Percentiles rank a stretch among this genome's conserved stretches.
phyloP scores from a whole-genome alignment of 2,329 filamentous ascomycete genomes.

The Diaporthe helianthi region DNA sequence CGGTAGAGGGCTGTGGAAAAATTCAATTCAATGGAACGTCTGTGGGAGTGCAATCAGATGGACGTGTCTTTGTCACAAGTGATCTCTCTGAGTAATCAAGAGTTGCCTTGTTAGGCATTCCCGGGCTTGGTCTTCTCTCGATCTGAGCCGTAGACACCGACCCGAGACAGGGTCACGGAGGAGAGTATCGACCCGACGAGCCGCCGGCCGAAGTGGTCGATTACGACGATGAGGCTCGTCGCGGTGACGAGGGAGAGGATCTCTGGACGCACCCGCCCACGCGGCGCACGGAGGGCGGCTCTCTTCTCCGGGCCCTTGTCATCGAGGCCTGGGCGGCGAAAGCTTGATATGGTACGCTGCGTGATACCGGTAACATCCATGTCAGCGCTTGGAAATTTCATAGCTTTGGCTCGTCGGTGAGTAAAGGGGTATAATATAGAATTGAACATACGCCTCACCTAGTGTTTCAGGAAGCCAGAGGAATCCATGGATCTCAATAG shows the following conservation, averaged over 20 bases:
- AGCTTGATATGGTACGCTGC: too few species aligned
- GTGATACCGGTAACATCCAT: too few species aligned
- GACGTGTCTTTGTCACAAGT: not conserved
- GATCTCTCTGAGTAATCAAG: not conserved
- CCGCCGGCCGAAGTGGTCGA: constrained; percentile 36
- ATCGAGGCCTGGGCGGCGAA: constrained; percentile 35
- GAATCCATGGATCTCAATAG: too few species aligned
- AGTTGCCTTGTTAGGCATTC: not conserved
- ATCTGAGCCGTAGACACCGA: constrained; percentile 23
- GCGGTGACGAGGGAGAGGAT: constrained; percentile 35
- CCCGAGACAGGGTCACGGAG: constrained; percentile 30
- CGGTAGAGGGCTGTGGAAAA: not conserved
- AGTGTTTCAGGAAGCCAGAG: constrained; percentile 36
- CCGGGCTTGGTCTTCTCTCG: not conserved
- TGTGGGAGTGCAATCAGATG: not conserved
- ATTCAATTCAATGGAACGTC: constrained; percentile 21
- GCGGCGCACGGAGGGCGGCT: constrained; percentile 31
- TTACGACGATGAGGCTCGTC: constrained; percentile 27
- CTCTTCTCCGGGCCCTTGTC: constrained; percentile 37
- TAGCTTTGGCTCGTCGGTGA: too few species aligned
- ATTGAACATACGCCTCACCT: too few species aligned
- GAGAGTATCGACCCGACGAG: constrained; percentile 28
- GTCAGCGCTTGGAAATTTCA: not conserved
- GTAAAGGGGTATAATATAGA: too few species aligned
- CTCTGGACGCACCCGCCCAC: constrained; percentile 33